Percentiles rank a stretch among this genome's conserved stretches.
Conservation (phyloP, 192 early-diverging fungal genomes). For the Pilaira anomala region DNA sequence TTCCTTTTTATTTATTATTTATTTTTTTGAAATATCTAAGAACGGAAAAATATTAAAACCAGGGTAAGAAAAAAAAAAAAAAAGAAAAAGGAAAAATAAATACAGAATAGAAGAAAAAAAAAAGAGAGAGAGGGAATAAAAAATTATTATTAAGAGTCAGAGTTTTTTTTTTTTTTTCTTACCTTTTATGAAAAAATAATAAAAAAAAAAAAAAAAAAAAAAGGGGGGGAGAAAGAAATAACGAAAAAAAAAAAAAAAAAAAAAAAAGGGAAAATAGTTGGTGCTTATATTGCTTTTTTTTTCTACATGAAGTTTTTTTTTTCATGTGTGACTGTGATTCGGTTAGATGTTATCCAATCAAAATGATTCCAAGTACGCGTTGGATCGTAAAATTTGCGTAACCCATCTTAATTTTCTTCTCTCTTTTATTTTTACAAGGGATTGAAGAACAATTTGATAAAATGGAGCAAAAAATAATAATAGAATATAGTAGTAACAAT, state of each 20-base stretch:
- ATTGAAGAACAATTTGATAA: background rate
- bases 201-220: constrained; percentile 10
- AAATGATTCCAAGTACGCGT: too few species aligned
- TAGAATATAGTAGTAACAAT: too few species aligned
- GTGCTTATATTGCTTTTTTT: background rate
- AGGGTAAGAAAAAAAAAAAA: background rate
- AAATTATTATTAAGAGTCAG: background rate
- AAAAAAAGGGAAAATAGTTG: background rate
- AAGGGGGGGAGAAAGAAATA: background rate
- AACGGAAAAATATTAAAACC: background rate
- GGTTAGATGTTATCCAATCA: too few species aligned
- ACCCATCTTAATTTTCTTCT: too few species aligned
- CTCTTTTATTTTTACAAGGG: too few species aligned
- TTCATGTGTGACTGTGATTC: too few species aligned
- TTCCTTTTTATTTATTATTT: background rate
- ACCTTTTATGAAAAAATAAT: background rate
- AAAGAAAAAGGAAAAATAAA: background rate
- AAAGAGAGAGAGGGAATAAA: too few species aligned
- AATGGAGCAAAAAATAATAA: background rate
- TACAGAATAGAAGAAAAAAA: background rate
- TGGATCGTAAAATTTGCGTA: too few species aligned
- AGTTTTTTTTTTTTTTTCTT: background rate
- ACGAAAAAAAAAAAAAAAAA: constrained; percentile 9
- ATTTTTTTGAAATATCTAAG: background rate
- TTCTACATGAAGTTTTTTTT: too few species aligned